Conservation (phyloP, 2,329 filamentous ascomycete genomes). For the Penicillium sp. region DNA sequence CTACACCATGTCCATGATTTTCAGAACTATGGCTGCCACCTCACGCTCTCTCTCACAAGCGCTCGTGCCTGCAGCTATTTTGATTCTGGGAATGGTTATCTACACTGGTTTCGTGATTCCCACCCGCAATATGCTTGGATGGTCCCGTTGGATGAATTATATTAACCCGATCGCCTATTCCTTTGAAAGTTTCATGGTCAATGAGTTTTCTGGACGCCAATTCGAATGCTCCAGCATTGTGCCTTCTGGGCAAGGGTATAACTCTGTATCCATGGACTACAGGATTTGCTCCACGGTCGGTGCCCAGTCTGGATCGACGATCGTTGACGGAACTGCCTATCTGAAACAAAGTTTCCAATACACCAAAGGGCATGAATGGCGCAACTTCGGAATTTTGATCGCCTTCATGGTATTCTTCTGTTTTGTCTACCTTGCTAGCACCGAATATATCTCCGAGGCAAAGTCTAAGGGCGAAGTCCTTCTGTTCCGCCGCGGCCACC, state of each 20-base stretch:
- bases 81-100: constrained; percentile 40
- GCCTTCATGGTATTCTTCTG: constrained; percentile 47
- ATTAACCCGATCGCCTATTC: constrained; percentile 67
- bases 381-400: constrained; percentile 62
- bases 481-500: constrained; percentile 37
- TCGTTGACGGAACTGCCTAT: constrained; percentile 11
- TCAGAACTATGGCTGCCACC: constrained; percentile 68
- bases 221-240: neutral
- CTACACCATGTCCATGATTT: constrained; percentile 75
- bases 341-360: neutral
- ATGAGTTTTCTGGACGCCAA: neutral
- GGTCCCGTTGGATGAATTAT: constrained; percentile 77
- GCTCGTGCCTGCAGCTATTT: constrained; percentile 47
- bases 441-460: constrained; percentile 19
- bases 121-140: constrained; percentile 58
- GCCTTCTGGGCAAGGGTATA: neutral
- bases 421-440: neutral
- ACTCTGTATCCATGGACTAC: neutral
- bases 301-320: neutral
- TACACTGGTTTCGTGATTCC: constrained; percentile 44
- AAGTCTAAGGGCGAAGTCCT: constrained; percentile 26
- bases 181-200: neutral
- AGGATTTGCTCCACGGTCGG: neutral
- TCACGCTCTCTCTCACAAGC: constrained; percentile 58
- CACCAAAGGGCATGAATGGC: constrained; percentile 20